Conservation (phyloP, 257 asterid species). For the Solanum chiquidenum region DNA sequence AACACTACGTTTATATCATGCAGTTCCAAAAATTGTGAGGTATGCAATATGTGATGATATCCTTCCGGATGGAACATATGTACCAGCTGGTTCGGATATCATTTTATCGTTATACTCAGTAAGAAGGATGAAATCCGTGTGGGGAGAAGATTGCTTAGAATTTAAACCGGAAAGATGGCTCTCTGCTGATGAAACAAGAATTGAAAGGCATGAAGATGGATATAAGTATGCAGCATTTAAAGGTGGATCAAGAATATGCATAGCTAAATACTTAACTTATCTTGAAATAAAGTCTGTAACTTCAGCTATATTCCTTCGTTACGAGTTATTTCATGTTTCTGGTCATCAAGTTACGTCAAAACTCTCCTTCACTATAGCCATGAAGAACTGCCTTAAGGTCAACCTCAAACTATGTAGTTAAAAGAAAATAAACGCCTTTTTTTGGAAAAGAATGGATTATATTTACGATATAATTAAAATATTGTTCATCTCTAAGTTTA, state of each 20-base stretch:
- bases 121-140: not conserved
- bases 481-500: not conserved
- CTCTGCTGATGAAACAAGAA: not conserved
- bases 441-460: too few species aligned
- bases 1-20: too few species aligned
- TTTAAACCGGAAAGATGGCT: not conserved
- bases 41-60: too few species aligned
- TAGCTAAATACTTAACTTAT: not conserved
- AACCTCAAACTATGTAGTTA: too few species aligned
- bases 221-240: not conserved
- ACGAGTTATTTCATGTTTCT: not conserved
- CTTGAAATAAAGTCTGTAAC: not conserved
- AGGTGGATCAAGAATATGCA: not conserved
- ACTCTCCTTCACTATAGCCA: not conserved
- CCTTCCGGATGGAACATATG: too few species aligned
- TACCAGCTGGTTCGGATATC: too few species aligned
- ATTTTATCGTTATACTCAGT: not conserved
- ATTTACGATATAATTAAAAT: too few species aligned
- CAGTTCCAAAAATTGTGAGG: too few species aligned
- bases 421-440: too few species aligned
- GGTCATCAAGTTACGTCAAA: not conserved
- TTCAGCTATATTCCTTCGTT: not conserved
- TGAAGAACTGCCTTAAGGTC: not conserved
- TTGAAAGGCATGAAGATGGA: not conserved
- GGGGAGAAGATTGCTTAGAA: not conserved